Evolutionary conservation across 192 early-diverging fungal species (phyloP).

Genomic region (Backusella tuberculispora): DNA sequence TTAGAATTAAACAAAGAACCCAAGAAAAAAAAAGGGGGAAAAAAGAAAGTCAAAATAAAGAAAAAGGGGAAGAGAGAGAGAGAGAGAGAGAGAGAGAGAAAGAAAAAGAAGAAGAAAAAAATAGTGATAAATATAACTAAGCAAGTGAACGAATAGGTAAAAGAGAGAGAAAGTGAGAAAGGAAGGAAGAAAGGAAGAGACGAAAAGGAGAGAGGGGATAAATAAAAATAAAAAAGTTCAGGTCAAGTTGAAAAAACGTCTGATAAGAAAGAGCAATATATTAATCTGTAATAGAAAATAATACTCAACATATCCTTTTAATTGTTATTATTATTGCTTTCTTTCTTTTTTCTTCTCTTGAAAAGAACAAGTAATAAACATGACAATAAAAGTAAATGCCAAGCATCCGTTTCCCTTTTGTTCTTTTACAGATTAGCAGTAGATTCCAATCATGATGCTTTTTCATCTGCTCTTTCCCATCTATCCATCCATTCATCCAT

Average conservation of each 20-base stretch:
- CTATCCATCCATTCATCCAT: conserved; percentile 6
- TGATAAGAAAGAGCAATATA: neutral
- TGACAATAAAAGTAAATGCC: too few species aligned
- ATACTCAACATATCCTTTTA: too few species aligned
- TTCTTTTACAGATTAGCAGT: neutral
- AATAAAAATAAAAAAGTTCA: neutral
- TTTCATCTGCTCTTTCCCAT: too few species aligned
- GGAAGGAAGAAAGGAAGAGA: neutral
- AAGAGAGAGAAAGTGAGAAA: neutral
- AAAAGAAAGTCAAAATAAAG: too few species aligned
- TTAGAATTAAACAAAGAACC: neutral
- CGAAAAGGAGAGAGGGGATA: neutral
- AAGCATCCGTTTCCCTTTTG: neutral
- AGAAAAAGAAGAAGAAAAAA: neutral
- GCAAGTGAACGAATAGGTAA: too few species aligned
- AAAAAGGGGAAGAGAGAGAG: neutral
- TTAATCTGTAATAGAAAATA: neutral
- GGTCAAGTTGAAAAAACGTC: conserved; percentile 9
- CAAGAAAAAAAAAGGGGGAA: neutral
- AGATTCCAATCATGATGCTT: neutral
- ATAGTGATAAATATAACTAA: too few species aligned
- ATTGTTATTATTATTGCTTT: too few species aligned
- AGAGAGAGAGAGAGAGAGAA: neutral
- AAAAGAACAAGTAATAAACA: too few species aligned
- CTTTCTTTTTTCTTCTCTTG: neutral